Conservation (phyloP, 1,284 basidiomycete genomes). For the Omphalotus olearius region DNA sequence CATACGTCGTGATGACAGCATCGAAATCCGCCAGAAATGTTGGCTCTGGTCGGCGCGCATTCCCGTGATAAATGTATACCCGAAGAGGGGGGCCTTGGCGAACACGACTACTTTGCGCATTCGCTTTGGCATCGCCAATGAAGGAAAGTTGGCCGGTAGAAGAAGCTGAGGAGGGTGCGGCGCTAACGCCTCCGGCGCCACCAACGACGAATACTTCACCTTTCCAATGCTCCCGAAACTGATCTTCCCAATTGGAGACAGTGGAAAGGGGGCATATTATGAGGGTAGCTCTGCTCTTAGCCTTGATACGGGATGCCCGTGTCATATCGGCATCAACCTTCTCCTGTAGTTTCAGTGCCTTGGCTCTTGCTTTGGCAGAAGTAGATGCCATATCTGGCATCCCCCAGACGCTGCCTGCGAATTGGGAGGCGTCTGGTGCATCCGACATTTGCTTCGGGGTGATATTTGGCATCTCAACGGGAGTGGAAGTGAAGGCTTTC, state of each 20-base stretch:
- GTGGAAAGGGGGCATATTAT: constrained; percentile 97
- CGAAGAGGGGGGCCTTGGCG: constrained; percentile 57
- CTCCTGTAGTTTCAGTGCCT: constrained; percentile 58
- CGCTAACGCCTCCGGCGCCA: constrained; percentile 51
- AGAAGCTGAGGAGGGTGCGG: constrained; percentile 26
- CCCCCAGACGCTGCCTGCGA: constrained; percentile 76
- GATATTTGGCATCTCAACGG: constrained; percentile 41
- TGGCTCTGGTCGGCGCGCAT: constrained; percentile 82
- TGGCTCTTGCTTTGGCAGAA: constrained; percentile 57
- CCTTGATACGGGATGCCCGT: constrained; percentile 70
- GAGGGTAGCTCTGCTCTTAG: constrained; percentile 86
- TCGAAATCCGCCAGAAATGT: constrained; percentile 89
- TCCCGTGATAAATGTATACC: constrained; percentile 96
- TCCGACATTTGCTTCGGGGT: constrained; percentile 37
- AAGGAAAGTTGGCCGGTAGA: constrained; percentile 19
- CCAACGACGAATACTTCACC: constrained; percentile 80
- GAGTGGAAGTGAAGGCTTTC: constrained; percentile 57
- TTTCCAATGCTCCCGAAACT: constrained; percentile 94
- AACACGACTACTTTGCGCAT: constrained; percentile 30
- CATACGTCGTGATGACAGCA: constrained; percentile 96
- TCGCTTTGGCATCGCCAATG: constrained; percentile 29
- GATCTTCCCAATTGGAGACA: constrained; percentile 98
- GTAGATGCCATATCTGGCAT: constrained; percentile 56
- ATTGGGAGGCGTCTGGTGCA: constrained; percentile 55
- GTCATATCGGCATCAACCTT: constrained; percentile 65